Evolutionary conservation across 345 rosid species (phyloP).

Genomic region (Brassica carinata): DNA sequence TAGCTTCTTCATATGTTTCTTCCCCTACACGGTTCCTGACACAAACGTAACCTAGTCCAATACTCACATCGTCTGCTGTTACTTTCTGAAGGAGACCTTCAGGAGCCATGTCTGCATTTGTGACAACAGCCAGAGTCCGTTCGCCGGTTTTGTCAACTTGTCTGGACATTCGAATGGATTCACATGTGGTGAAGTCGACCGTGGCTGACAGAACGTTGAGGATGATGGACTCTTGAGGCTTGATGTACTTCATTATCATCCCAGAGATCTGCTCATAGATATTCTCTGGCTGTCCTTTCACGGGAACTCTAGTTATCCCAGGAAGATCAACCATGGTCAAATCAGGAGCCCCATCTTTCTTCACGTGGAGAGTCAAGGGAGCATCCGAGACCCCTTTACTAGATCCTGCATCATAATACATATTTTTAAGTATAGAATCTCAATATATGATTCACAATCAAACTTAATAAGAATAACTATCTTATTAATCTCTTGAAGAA

Average conservation of each 20-base stretch:
- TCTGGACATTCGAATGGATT: constrained; percentile 57
- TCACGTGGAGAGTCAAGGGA: constrained; percentile 51
- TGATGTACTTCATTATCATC: constrained; percentile 49
- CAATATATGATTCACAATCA: no score
- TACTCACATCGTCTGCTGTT: constrained; percentile 51
- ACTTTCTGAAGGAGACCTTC: constrained; percentile 62
- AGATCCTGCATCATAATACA: constrained; percentile 28
- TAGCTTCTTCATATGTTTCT: constrained; percentile 40
- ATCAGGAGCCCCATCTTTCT: constrained; percentile 55
- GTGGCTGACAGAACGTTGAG: constrained; percentile 54
- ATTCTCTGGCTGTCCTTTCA: constrained; percentile 55
- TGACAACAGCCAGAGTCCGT: constrained; percentile 57
- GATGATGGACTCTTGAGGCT: constrained; percentile 53
- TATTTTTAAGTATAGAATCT: no score
- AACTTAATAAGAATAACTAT: no score
- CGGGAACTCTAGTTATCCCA: constrained; percentile 56
- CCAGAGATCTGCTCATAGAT: constrained; percentile 50
- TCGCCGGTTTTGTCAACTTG: constrained; percentile 50
- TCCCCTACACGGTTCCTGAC: constrained; percentile 54
- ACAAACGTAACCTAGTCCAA: constrained; percentile 56
- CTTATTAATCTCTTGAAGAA: no score
- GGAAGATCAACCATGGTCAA: constrained; percentile 68
- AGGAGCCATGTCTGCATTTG: constrained; percentile 50
- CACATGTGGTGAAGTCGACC: constrained; percentile 56
- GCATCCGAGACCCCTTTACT: constrained; percentile 50